phyloP scores from a whole-genome alignment of 2,329 filamentous ascomycete genomes.

The Aaosphaeria arxii region DNA sequence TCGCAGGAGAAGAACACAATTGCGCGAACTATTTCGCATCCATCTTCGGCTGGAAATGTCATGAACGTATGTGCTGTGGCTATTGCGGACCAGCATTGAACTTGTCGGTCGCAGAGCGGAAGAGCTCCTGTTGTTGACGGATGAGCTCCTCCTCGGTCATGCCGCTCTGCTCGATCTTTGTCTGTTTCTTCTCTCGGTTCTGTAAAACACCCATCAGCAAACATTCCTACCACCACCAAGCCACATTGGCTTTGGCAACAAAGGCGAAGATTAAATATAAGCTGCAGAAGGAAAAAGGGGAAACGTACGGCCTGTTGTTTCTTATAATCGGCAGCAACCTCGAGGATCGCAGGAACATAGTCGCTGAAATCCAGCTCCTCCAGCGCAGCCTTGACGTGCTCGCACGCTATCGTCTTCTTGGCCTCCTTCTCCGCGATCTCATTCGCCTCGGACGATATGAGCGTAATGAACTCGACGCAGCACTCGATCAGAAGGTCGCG shows the following conservation, averaged over 20 bases:
- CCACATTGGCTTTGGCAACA: constrained; percentile 5
- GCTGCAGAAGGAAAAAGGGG: not conserved
- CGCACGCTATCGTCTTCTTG: constrained; percentile 98
- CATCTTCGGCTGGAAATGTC: too few relatives aligned
- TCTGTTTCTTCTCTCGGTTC: constrained; percentile 94
- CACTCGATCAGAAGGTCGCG: constrained; percentile 96
- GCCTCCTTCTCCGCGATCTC: constrained; percentile 98
- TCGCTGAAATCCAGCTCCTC: constrained; percentile 90
- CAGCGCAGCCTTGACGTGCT: constrained; percentile 94
- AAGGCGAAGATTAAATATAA: not conserved
- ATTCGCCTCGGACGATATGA: constrained; percentile 97
- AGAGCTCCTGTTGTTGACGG: constrained; percentile 85
- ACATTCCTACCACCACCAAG: constrained; percentile 8
- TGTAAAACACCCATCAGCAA: constrained; percentile 35
- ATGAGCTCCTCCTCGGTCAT: constrained; percentile 88
- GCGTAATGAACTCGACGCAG: constrained; percentile 97
- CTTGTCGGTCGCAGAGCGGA: constrained; percentile 74
- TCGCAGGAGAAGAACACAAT: too few relatives aligned
- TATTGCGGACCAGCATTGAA: constrained; percentile 56
- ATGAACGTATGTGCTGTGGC: constrained; percentile 2
- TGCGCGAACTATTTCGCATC: too few relatives aligned
- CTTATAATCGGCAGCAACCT: constrained; percentile 87
- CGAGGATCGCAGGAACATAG: constrained; percentile 83
- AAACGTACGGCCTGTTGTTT: constrained; percentile 78
- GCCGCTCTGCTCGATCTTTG: constrained; percentile 93